These are phyloP conservation scores for Pestalotiopsis sp. DNA, from an alignment of 2,329 filamentous ascomycete species.

Conservation along the genomic window DNA sequence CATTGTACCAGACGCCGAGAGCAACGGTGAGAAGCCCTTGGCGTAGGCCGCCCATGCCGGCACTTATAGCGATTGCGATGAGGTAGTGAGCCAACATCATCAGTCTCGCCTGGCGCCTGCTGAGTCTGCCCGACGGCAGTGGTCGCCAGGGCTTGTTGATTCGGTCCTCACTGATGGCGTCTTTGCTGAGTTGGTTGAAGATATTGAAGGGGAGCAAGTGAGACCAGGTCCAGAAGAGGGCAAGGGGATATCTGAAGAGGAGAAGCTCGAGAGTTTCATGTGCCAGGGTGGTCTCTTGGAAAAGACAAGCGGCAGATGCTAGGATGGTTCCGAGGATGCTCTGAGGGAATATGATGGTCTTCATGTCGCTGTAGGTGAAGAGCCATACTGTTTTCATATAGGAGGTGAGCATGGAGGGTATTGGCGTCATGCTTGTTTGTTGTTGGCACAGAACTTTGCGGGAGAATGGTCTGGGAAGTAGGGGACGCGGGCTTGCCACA, in stretches of 20 bases:
- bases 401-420: neutral
- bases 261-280: neutral
- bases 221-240: neutral
- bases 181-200: neutral
- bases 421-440: neutral
- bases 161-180: neutral
- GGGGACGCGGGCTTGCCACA: no score
- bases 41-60: neutral
- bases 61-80: neutral
- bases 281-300: neutral
- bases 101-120: neutral
- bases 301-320: neutral
- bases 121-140: neutral
- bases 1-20: neutral
- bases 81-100: neutral
- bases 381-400: neutral
- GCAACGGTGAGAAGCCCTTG: neutral
- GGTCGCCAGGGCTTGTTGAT: conserved; percentile 6
- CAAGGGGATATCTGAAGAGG: neutral
- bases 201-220: neutral
- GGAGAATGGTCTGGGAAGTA: neutral
- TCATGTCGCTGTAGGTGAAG: neutral
- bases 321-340: neutral
- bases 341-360: neutral
- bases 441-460: neutral